Conservation (phyloP, 2,329 filamentous ascomycete genomes). For the Aphanocladium album region DNA sequence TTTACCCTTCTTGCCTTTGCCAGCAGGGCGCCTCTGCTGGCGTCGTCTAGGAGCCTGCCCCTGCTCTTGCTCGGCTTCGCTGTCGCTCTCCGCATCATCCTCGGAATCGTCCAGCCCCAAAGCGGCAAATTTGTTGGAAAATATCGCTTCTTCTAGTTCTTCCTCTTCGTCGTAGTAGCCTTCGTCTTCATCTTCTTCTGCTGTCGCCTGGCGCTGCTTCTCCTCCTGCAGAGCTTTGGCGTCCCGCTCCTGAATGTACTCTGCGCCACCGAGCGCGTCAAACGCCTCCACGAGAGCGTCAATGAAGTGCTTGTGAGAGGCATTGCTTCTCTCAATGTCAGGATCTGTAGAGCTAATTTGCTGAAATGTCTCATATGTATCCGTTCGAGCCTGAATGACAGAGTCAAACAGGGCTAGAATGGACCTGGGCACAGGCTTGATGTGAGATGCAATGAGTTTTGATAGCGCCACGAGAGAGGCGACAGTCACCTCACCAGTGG, state of each 20-base stretch:
- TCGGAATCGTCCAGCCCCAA: slow-evolving; percentile 9
- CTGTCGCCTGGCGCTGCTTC: neutral
- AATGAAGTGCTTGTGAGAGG: slow-evolving; percentile 38
- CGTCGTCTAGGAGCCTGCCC: neutral
- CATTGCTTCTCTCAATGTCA: slow-evolving; percentile 33
- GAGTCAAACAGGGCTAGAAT: slow-evolving; percentile 33
- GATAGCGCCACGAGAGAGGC: slow-evolving; percentile 33
- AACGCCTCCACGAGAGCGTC: slow-evolving; percentile 34
- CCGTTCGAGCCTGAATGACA: slow-evolving; percentile 31
- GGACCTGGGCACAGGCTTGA: slow-evolving; percentile 25
- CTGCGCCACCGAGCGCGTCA: slow-evolving; percentile 28
- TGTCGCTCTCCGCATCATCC: slow-evolving; percentile 13
- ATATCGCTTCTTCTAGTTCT: slow-evolving; percentile 15
- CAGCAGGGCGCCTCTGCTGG: neutral
- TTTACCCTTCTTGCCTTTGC: slow-evolving; percentile 4
- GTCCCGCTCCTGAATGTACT: slow-evolving; percentile 17
- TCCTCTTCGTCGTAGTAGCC: slow-evolving; percentile 19
- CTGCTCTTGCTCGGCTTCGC: neutral
- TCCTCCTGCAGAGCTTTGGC: slow-evolving; percentile 11
- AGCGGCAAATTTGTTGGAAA: slow-evolving; percentile 17
- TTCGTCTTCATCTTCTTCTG: neutral
- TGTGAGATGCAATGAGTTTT: slow-evolving; percentile 34
- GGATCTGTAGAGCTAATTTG: slow-evolving; percentile 29
- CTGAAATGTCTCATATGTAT: slow-evolving; percentile 26
- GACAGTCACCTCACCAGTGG: slow-evolving; percentile 23